Evolutionary conservation across 192 early-diverging fungal genomes (phyloP), one percentile per base, ranked within the genome.

Genomic region (Coemansia sp.): DNA sequence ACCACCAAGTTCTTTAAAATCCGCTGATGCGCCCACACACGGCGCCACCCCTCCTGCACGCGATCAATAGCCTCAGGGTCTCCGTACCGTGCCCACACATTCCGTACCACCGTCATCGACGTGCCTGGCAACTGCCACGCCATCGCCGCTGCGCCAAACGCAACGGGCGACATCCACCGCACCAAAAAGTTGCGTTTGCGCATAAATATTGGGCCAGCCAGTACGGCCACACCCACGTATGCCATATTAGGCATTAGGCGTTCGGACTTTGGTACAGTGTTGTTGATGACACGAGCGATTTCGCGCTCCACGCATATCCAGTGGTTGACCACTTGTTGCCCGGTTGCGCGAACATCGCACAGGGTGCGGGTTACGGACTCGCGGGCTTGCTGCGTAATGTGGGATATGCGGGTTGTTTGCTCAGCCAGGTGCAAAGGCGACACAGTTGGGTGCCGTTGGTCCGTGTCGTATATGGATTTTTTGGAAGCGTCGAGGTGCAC

Each of bases 191-290:
- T 79, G 21, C 78, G 69, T 1, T 56, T 58, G 10, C 76, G 17
- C 11, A 70, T 76, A 31, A 79, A 79, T 40, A 83, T 75, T 8
- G 82, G 77, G 1, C 82, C 82, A 0, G 82, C 82, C 58, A 83
- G 36, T 23, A 62, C 48, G 0, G 76, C 72, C 34, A 83, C 71
- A 23, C 73, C 73, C 21, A 83, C 73, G 20, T 83, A 83, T 36
- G 79, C 55, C 3, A 72, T 60, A 15, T 68, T 76, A 0, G 82
- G 82, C 22, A 66, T 65, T 44, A 79, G 58, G 15, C 25, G 37
- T 57, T 83, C 82, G 26, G 64, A 59, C 36, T 48, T 19, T 0
- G 82, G 70, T 31, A 83, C 77, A 9, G 77, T 83, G 46, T 48
- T 46, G 21, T 34, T 15, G 11, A 80, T 65, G 0, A 69, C 34